phyloP scores from a whole-genome alignment of 108 stramenopile genomes.

The Nannochloropsis gaditana region DNA sequence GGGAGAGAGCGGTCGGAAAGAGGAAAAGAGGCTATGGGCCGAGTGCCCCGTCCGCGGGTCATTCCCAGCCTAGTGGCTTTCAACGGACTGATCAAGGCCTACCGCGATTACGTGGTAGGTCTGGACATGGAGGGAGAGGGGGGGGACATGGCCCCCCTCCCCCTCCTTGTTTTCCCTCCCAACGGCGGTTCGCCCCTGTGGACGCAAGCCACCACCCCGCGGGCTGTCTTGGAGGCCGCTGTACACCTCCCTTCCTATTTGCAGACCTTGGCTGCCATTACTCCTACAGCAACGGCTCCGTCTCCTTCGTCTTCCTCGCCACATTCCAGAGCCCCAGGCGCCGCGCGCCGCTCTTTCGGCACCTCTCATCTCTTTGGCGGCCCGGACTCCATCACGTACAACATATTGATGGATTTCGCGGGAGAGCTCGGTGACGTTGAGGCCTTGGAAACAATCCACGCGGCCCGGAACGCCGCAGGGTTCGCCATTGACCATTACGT shows the following conservation, averaged over 20 bases:
- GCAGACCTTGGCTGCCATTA: neutral
- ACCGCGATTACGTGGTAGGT: neutral
- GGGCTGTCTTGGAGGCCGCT: neutral
- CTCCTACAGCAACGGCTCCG: neutral
- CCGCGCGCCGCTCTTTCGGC: no score
- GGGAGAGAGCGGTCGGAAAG: neutral
- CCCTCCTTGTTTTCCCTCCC: neutral
- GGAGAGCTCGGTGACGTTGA: neutral
- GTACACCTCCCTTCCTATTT: neutral
- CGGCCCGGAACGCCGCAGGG: neutral
- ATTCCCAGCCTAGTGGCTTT: neutral
- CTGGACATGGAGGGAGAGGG: neutral
- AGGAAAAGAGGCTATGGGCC: no score
- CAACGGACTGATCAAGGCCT: neutral
- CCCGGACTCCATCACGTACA: neutral
- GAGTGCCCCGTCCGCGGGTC: neutral
- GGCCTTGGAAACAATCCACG: neutral
- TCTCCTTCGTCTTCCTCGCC: neutral
- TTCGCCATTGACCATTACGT: constrained; percentile 12
- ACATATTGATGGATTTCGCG: neutral
- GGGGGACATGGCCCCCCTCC: neutral
- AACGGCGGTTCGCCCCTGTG: neutral
- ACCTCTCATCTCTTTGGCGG: neutral
- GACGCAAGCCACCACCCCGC: neutral
- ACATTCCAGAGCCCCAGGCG: neutral